phyloP scores from a whole-genome alignment of 768 basidiomycete genomes.

The Podaxis carcinomalis region DNA sequence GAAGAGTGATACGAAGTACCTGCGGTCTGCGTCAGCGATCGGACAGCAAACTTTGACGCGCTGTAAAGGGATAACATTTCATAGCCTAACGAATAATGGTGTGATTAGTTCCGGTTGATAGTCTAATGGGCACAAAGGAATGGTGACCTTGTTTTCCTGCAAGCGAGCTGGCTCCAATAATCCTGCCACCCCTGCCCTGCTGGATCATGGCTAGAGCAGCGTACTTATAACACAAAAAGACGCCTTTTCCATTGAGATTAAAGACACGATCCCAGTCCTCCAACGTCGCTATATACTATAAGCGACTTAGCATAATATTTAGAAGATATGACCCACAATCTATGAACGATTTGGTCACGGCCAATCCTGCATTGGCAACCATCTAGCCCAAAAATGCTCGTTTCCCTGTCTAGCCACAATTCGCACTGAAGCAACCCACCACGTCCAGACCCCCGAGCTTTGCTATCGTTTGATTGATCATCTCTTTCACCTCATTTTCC shows the following conservation, averaged over 20 bases:
- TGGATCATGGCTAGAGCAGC: conserved; percentile 61
- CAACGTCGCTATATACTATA: conserved; percentile 21
- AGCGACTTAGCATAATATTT: background rate
- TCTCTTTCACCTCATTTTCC: conserved; percentile 15
- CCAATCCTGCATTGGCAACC: conserved; percentile 10
- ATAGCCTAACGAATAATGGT: no score
- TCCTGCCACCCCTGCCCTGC: conserved; percentile 47
- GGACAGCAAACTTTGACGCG: conserved; percentile 34
- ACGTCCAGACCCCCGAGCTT: conserved; percentile 18
- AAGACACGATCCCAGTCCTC: conserved; percentile 37
- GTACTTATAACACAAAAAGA: conserved; percentile 60
- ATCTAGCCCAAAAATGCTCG: background rate
- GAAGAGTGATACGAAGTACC: conserved; percentile 19
- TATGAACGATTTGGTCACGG: background rate
- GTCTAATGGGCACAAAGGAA: background rate
- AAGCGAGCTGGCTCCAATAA: conserved; percentile 42
- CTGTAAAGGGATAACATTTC: conserved; percentile 21
- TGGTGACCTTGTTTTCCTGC: conserved; percentile 24
- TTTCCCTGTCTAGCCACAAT: background rate
- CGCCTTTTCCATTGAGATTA: conserved; percentile 50
- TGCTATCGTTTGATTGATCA: conserved; percentile 14
- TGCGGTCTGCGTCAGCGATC: conserved; percentile 33
- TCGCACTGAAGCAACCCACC: conserved; percentile 6
- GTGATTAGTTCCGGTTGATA: background rate
- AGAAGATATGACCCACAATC: background rate